phyloP scores from a whole-genome alignment of 2,329 filamentous ascomycete genomes.

The Aureobasidium sp. region DNA sequence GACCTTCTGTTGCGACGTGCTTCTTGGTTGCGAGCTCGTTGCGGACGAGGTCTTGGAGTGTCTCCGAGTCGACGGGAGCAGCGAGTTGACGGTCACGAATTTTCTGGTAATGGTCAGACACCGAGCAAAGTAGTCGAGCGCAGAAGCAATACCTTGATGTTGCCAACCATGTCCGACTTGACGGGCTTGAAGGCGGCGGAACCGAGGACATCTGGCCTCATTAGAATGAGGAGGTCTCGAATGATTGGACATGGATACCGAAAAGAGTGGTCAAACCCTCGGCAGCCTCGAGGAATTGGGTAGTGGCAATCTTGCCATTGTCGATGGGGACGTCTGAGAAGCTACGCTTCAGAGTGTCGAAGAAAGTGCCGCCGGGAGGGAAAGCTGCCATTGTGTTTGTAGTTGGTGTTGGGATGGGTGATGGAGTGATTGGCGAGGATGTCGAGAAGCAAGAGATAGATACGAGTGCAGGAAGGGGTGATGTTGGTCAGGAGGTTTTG shows the following conservation, averaged over 20 bases:
- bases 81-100: constrained; percentile 73
- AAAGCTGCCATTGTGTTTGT: constrained; percentile 18
- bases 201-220: constrained; percentile 47
- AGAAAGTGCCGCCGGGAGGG: constrained; percentile 66
- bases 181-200: constrained; percentile 77
- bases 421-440: neutral
- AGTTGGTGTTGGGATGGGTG: neutral
- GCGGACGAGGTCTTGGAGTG: constrained; percentile 72
- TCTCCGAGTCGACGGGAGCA: constrained; percentile 69
- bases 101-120: constrained; percentile 53
- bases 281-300: constrained; percentile 82
- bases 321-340: constrained; percentile 78
- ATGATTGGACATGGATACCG: constrained; percentile 44
- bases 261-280: constrained; percentile 84
- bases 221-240: neutral
- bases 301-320: constrained; percentile 64
- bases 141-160: constrained; percentile 62
- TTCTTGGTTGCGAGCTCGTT: constrained; percentile 89
- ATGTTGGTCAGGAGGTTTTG: neutral
- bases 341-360: constrained; percentile 75
- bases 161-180: constrained; percentile 83
- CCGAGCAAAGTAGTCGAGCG: neutral
- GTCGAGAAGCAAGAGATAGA: neutral
- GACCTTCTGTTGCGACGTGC: constrained; percentile 78
- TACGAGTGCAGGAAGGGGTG: neutral